phyloP scores from a whole-genome alignment of 768 basidiomycete genomes.

The Lenzites betulinus region DNA sequence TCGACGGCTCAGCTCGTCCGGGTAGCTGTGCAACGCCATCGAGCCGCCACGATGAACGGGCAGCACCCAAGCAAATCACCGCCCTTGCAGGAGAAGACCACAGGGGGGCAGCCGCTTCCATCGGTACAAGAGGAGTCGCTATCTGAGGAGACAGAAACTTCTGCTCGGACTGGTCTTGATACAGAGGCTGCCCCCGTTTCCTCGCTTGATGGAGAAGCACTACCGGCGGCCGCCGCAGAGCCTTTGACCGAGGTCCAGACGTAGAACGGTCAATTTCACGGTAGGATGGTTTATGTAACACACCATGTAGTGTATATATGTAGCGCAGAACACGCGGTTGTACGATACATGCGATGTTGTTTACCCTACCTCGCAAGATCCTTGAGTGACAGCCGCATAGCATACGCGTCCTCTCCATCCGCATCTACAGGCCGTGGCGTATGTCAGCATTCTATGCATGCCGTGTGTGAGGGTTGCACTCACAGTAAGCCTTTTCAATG shows the following conservation, averaged over 20 bases:
- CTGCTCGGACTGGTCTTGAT: no score
- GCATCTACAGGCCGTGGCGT: conserved; percentile 57
- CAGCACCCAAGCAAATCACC: not conserved
- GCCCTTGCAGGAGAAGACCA: not conserved
- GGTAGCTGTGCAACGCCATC: conserved; percentile 46
- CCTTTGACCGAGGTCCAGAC: no score
- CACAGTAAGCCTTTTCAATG: conserved; percentile 91
- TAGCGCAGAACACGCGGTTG: conserved; percentile 3
- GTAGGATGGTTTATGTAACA: conserved; percentile 1
- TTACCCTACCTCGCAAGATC: conserved; percentile 22
- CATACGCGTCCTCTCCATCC: conserved; percentile 93
- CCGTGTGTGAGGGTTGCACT: conserved; percentile 38
- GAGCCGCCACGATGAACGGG: not conserved
- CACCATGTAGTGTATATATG: conserved; percentile 16
- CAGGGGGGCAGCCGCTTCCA: not conserved
- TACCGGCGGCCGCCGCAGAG: no score
- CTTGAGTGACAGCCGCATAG: conserved; percentile 76
- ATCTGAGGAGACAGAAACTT: not conserved
- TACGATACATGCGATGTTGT: conserved; percentile 2
- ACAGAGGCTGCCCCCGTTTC: not conserved
- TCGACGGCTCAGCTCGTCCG: conserved; percentile 61
- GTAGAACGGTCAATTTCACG: not conserved
- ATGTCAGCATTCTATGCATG: not conserved
- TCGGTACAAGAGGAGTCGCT: not conserved
- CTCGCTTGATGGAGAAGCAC: not conserved